Base-by-base conservation (phyloP, 108 stramenopile genomes). In the Cylindrotheca closterium region DNA sequence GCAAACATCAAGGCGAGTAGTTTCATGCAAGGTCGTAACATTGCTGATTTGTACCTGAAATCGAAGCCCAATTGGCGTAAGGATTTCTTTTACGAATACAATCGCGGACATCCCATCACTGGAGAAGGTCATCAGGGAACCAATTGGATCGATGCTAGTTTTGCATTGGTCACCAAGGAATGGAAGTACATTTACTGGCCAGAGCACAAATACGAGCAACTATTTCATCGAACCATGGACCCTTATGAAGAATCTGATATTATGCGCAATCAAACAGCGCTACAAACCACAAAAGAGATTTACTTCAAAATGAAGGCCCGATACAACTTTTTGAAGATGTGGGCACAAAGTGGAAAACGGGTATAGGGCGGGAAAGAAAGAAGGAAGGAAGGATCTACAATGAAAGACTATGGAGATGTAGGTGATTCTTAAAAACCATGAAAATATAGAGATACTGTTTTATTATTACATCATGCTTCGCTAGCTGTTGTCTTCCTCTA, bases 171-270 rank as follows among this genome's bases (percentile, higher is more conserved):
- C 21, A 81, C 85, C 8, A 90, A 93, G 56, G 70, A 79, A 28
- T 76, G 57, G 60, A 85, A 85, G 70, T 91, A 88, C 68, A 84
- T 93, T 28, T 78, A 79, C 34, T 93, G 92, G 92, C 89, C 88
- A n/a, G 71, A 91, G 51, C 78, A 79, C 50, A 51, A 87, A 2
- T 79, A 83, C 37, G 87, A 90, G 49, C 92, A 93, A 62, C 51
- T 93, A 24, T 93, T 91, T 60, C 82, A 91, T 58, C 55, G 88
- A 26, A 67, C 60, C 10, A 73, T 79, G n/a, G 92, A 93, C 72
- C 92, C 89, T 4, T 80, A 73, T 34, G 88, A 93, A 68, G 57
- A 89, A 69, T 53, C 77, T 30, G 92, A 93, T 57, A 37, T 93
- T 21, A 51, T 83, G 47, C 82, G 79, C 31, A 74, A 74, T 26